phyloP scores from a whole-genome alignment of 441 rosid genomes.

The Brassica hybrid region DNA sequence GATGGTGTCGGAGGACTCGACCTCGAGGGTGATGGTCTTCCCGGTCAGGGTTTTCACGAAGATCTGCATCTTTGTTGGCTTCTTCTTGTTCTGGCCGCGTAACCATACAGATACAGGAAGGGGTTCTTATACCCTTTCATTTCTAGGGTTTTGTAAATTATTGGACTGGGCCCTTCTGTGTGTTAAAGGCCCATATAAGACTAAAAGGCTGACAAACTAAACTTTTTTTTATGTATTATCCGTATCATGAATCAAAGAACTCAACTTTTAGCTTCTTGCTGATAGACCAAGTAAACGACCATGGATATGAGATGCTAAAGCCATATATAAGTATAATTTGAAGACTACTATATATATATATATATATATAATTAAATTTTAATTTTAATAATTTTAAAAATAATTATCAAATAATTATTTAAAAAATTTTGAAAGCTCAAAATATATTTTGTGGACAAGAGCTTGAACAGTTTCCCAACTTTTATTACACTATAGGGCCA shows the following conservation, averaged over 20 bases:
- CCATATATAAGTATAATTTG: background rate
- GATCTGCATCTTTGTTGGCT: slow-evolving; percentile 69
- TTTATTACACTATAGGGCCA: too few species aligned
- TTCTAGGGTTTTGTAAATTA: slow-evolving; percentile 16
- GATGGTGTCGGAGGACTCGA: slow-evolving; percentile 82
- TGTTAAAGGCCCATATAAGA: background rate
- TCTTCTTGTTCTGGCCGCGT: slow-evolving; percentile 14
- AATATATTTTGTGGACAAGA: background rate
- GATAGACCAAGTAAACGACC: background rate
- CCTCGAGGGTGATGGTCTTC: slow-evolving; percentile 89
- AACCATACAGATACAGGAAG: background rate
- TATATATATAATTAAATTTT: too few species aligned
- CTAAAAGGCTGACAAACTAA: background rate
- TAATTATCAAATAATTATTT: too few species aligned
- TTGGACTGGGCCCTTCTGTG: slow-evolving; percentile 18
- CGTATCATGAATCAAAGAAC: background rate
- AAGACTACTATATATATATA: too few species aligned
- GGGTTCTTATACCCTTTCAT: background rate
- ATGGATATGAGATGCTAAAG: background rate
- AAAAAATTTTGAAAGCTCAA: background rate
- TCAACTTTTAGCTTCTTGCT: background rate
- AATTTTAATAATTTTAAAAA: too few species aligned
- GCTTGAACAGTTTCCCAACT: background rate
- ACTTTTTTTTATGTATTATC: background rate
- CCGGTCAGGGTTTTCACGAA: slow-evolving; percentile 96